phyloP scores from a whole-genome alignment of 441 rosid species.

The Erysimum cheiri region DNA sequence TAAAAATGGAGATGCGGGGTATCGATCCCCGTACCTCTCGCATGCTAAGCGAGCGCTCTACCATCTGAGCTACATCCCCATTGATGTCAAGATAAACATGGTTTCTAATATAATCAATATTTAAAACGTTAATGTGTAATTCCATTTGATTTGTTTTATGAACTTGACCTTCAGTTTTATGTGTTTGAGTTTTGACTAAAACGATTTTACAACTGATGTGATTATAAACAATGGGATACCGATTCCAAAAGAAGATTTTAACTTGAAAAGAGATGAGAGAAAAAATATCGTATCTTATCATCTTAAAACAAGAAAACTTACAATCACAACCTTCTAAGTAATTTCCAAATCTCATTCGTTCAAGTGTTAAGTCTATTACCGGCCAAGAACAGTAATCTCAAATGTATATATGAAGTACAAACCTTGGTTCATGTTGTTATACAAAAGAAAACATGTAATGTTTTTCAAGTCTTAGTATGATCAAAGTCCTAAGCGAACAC shows the following conservation, averaged over 20 bases:
- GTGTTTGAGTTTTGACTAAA: no score
- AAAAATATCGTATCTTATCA: neutral
- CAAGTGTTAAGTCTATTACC: conserved; percentile 10
- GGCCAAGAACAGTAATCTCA: conserved; percentile 1
- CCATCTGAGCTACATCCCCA: conserved; percentile 54
- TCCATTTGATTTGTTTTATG: no score
- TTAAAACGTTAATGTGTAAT: no score
- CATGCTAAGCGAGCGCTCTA: conserved; percentile 99
- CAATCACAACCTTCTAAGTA: neutral
- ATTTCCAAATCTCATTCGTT: neutral
- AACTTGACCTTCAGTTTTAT: no score
- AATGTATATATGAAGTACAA: conserved; percentile 2
- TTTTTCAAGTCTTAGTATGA: neutral
- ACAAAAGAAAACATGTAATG: neutral
- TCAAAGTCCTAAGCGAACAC: neutral
- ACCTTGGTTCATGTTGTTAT: conserved; percentile 1
- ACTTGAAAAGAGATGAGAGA: neutral
- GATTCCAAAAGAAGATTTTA: neutral
- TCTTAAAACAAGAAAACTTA: neutral
- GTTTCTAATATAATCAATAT: no score
- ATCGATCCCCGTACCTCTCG: conserved; percentile 91
- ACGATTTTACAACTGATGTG: neutral
- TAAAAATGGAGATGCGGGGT: conserved; percentile 77
- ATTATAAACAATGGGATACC: neutral
- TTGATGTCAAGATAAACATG: neutral